Evolutionary conservation across 2,329 filamentous ascomycete genomes (phyloP), one percentile per base, ranked within the genome.

Genomic region (Claviceps maximensis): DNA sequence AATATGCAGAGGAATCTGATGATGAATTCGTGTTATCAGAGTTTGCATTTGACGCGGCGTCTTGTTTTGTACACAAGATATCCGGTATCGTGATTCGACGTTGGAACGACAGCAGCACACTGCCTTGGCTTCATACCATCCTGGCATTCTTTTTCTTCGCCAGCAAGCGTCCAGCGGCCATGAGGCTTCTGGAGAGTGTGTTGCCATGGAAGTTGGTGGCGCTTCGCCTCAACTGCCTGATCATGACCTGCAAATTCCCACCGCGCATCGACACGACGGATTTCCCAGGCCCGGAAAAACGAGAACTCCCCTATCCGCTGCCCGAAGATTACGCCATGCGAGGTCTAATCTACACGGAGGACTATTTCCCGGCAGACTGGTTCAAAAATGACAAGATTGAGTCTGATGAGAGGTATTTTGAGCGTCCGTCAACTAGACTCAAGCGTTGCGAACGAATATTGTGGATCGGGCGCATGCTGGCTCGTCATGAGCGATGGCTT

Each of bases 261-360:
- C 61, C 62, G 3, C 62, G 71, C 27, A 67, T 80, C 55, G 67
- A 69, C 33, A 68, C 61, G 31, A 63, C 61, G 1, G 60, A 66
- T 0, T 82, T 86, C 53, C 77, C 78, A 0, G 61, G 67, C 1
- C 68, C 69, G 2, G 71, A 70, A 2, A 69, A 69, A 41, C 65
- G 71, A 31, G 66, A 67, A 1, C 63, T 72, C 0, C 72, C 71
- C 1, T 70, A 74, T 1, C 83, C 84, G 0, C 63, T 89, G 0
- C 82, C 83, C 0, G 86, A 89, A 49, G 86, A 89, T 55, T 87
- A 80, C 57, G 73, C 78, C 0, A 74, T 87, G 53, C 73, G 82
- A 1, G 85, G 85, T 0, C 68, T 86, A 1, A 63, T 81, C 1
- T 87, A 80, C 70, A 70, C 75, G 0, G 72, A 80, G 2, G 70